phyloP scores from a whole-genome alignment of 768 basidiomycete species.

The Sarcodon sp. region DNA sequence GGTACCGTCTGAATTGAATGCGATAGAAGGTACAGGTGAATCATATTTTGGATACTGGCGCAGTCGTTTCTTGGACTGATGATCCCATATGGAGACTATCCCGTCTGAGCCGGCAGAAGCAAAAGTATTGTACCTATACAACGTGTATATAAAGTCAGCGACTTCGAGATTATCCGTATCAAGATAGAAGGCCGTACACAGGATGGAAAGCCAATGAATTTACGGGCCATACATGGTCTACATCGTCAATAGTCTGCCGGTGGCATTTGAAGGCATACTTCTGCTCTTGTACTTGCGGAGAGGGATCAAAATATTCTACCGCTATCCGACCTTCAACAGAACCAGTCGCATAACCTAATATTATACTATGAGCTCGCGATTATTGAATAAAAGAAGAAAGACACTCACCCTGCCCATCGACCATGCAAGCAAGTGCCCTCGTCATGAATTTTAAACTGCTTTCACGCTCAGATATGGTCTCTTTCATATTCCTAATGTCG shows the following conservation, averaged over 20 bases:
- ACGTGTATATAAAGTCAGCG: neutral
- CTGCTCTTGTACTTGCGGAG: slow-evolving; percentile 61
- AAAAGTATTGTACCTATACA: slow-evolving; percentile 75
- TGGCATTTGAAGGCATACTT: slow-evolving; percentile 99
- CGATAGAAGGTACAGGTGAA: slow-evolving; percentile 61
- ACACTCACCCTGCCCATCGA: slow-evolving; percentile 70
- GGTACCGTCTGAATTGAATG: slow-evolving; percentile 76
- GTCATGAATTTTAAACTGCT: slow-evolving; percentile 96
- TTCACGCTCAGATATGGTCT: slow-evolving; percentile 71
- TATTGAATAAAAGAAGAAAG: neutral
- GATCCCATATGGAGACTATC: slow-evolving; percentile 94
- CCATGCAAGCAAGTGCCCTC: slow-evolving; percentile 82
- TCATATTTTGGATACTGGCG: slow-evolving; percentile 80
- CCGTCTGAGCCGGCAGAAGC: slow-evolving; percentile 93
- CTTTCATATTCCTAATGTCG: slow-evolving; percentile 68
- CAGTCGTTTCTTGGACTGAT: slow-evolving; percentile 89
- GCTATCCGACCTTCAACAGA: slow-evolving; percentile 95
- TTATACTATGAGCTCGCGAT: neutral
- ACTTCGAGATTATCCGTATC: neutral
- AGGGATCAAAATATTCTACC: slow-evolving; percentile 91
- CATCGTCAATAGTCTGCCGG: slow-evolving; percentile 76
- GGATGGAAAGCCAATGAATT: slow-evolving; percentile 95
- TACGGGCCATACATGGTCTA: slow-evolving; percentile 95
- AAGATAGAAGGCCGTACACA: slow-evolving; percentile 25
- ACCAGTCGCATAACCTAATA: slow-evolving; percentile 77